phyloP scores from a whole-genome alignment of 139 green algal genomes.

The Spirogloea muscicola region DNA sequence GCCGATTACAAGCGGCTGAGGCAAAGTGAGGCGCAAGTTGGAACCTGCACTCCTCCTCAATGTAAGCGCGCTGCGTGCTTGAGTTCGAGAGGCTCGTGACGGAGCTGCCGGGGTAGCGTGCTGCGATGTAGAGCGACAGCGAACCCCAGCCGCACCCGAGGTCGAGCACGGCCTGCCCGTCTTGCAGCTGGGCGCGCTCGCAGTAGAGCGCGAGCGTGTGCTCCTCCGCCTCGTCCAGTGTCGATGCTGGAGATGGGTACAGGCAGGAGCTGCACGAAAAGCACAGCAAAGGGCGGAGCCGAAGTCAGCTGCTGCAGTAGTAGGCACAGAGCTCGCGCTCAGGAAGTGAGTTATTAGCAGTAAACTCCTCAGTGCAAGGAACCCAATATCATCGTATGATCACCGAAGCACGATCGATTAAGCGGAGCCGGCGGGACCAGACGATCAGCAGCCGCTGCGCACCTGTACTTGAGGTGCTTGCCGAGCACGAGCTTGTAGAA shows the following conservation, averaged over 20 bases:
- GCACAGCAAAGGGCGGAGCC: not conserved
- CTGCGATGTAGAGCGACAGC: constrained; percentile 78
- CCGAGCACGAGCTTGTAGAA: constrained; percentile 89
- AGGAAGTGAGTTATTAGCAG: not conserved
- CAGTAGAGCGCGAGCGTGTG: constrained; percentile 86
- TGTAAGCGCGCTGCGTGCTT: constrained; percentile 27
- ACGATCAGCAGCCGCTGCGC: constrained; percentile 49
- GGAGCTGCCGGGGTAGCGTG: constrained; percentile 54
- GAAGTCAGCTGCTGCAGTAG: not conserved
- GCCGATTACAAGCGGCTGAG: too few species aligned
- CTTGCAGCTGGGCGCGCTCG: constrained; percentile 66
- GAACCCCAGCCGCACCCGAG: constrained; percentile 96
- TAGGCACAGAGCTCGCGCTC: too few species aligned
- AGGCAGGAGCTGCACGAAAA: constrained; percentile 30
- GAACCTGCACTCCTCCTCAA: constrained; percentile 37
- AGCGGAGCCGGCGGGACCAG: not conserved
- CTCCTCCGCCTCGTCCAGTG: constrained; percentile 79
- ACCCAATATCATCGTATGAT: not conserved
- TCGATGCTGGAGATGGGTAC: constrained; percentile 15
- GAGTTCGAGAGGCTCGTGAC: constrained; percentile 86
- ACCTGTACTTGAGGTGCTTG: constrained; percentile 86
- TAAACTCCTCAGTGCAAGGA: not conserved
- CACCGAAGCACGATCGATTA: not conserved
- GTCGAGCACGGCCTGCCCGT: constrained; percentile 84
- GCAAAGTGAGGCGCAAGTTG: too few species aligned